Percentiles rank a stretch among this genome's conserved stretches.
Evolutionary conservation across 2,329 filamentous ascomycete species (phyloP).

Genomic region (Phaeophleospora eucalypticola): DNA sequence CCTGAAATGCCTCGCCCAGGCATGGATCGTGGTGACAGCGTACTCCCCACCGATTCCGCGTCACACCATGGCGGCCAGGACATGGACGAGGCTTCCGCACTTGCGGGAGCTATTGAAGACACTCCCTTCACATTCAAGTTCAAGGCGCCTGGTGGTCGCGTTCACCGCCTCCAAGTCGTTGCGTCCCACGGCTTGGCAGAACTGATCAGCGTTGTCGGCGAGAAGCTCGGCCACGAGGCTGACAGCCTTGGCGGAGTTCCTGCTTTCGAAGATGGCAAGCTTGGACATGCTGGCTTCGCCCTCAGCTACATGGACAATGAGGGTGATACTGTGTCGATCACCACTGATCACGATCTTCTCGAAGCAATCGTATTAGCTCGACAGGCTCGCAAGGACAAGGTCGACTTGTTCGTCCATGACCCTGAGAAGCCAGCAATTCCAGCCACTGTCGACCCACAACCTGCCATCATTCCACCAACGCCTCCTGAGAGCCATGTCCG

Average conservation of each 20-base stretch:
- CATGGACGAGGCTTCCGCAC: conserved; percentile 65
- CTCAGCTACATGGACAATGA: conserved; percentile 96
- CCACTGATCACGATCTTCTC: conserved; percentile 85
- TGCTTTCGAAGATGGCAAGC: conserved; percentile 70
- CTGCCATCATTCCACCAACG: conserved; percentile 45
- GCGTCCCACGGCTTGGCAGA: conserved; percentile 75
- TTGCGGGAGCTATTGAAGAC: conserved; percentile 61
- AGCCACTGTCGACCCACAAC: conserved; percentile 57
- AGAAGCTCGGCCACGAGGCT: conserved; percentile 80
- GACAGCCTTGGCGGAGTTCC: conserved; percentile 80
- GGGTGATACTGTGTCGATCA: conserved; percentile 94
- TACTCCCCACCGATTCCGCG: conserved; percentile 89
- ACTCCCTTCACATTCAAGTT: conserved; percentile 96
- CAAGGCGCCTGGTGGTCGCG: conserved; percentile 91
- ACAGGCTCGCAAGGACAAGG: conserved; percentile 77
- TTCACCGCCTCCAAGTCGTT: conserved; percentile 83
- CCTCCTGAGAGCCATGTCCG: conserved; percentile 49
- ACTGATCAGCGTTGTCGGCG: conserved; percentile 70
- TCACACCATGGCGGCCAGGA: conserved; percentile 78
- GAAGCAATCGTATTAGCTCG: conserved; percentile 85
- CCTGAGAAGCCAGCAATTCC: conserved; percentile 82
- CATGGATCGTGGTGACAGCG: conserved; percentile 71
- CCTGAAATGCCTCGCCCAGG: conserved; percentile 64
- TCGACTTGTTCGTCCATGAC: conserved; percentile 94
- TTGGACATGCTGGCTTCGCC: conserved; percentile 76